These are phyloP conservation scores for Tetrahymena malaccensis DNA, from an alignment of 73 alveolate genomes.

Conservation along the genomic window DNA sequence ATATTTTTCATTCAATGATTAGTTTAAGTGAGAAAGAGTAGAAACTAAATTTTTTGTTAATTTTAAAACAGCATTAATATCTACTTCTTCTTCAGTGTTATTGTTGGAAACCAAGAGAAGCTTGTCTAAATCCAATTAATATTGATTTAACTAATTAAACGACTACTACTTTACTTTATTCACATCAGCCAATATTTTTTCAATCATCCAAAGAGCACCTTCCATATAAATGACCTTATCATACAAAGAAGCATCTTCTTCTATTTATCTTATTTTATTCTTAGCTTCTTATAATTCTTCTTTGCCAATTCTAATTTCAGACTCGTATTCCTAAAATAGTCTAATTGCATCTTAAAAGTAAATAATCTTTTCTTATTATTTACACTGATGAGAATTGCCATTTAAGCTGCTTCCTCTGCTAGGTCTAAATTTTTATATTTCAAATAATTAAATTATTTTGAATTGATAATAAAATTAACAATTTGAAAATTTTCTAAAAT, in stretches of 20 bases:
- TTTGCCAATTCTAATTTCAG: not conserved
- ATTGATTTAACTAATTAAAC: not conserved
- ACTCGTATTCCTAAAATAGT: not conserved
- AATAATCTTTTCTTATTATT: not conserved
- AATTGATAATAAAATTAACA: too few relatives aligned
- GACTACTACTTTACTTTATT: not conserved
- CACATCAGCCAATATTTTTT: not conserved
- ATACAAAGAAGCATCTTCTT: not conserved
- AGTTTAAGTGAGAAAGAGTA: not conserved
- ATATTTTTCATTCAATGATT: not conserved
- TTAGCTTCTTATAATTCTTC: not conserved
- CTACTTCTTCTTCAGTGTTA: not conserved
- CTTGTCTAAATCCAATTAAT: not conserved
- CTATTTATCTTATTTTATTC: not conserved
- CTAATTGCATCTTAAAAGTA: not conserved
- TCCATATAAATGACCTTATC: not conserved
- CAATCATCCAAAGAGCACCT: not conserved
- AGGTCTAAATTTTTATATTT: not conserved
- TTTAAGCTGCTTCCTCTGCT: not conserved
- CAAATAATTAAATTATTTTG: not conserved
- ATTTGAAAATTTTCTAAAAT: too few relatives aligned
- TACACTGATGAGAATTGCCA: not conserved
- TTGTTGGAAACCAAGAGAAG: not conserved
- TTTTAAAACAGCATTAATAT: not conserved
- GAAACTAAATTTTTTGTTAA: not conserved